Conservation (phyloP, 305 asterid genomes). For the Plantago rigida region DNA sequence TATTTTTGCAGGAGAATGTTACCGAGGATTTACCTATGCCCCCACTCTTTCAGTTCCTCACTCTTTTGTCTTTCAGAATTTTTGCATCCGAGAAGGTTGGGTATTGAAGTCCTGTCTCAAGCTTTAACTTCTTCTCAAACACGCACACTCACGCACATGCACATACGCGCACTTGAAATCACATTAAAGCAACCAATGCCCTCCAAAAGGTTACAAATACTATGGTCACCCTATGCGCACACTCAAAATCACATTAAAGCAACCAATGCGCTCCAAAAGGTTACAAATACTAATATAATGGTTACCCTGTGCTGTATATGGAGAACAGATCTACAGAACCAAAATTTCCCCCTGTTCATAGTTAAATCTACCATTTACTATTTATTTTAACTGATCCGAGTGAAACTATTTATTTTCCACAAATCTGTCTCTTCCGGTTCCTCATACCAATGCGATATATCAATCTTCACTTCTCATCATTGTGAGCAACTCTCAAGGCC, state of each 20-base stretch:
- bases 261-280: background rate
- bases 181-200: too few relatives aligned
- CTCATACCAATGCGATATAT: conserved; percentile 1
- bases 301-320: background rate
- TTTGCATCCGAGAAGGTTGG: conserved; percentile 64
- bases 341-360: too few relatives aligned
- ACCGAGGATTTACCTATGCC: conserved; percentile 81
- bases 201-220: too few relatives aligned
- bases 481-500: background rate
- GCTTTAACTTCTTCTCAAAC: background rate
- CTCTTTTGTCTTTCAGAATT: conserved; percentile 68
- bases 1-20: conserved; percentile 50
- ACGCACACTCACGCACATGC: conserved; percentile 5
- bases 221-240: too few relatives aligned
- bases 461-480: conserved; percentile 1
- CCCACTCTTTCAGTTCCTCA: conserved; percentile 83
- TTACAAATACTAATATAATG: background rate
- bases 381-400: too few relatives aligned
- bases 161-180: background rate
- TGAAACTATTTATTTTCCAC: too few relatives aligned
- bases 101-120: conserved; percentile 9
- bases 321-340: too few relatives aligned
- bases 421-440: background rate
- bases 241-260: too few relatives aligned
- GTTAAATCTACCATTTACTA: too few relatives aligned